phyloP scores from a whole-genome alignment of 495 filamentous ascomycete species.

The Xylaria grammica region DNA sequence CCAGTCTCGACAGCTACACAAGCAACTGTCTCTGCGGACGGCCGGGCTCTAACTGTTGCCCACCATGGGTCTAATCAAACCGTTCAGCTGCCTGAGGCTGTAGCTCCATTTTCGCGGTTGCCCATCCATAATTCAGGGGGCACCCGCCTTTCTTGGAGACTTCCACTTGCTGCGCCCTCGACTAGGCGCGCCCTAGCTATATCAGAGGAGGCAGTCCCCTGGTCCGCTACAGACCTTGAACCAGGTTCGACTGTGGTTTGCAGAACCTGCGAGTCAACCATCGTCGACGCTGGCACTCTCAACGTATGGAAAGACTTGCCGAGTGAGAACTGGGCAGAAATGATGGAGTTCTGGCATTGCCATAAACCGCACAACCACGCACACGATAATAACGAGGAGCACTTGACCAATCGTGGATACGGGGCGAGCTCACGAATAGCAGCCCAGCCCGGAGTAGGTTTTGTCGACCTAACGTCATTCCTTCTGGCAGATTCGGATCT shows the following conservation, averaged over 20 bases:
- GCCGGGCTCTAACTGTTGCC: conserved; percentile 53
- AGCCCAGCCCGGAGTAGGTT: conserved; percentile 66
- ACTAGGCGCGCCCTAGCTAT: background rate
- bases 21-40: conserved; percentile 55
- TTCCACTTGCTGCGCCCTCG: conserved; percentile 54
- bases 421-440: conserved; percentile 72
- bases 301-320: conserved; percentile 91
- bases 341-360: conserved; percentile 99
- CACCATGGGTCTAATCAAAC: conserved; percentile 60
- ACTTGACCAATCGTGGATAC: conserved; percentile 69
- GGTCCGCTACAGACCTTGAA: conserved; percentile 71
- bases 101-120: conserved; percentile 47
- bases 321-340: conserved; percentile 97
- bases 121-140: conserved; percentile 38
- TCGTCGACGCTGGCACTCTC: conserved; percentile 52
- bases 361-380: conserved; percentile 76
- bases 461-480: conserved; percentile 82
- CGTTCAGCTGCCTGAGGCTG: conserved; percentile 70
- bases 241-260: conserved; percentile 64
- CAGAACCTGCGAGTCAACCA: conserved; percentile 56
- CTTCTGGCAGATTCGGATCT: conserved; percentile 66
- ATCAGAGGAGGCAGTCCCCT: conserved; percentile 56
- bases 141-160: conserved; percentile 69
- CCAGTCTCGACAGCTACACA: conserved; percentile 51
- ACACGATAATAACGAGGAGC: conserved; percentile 45